These are phyloP conservation scores for Metschnikowia colocasiae DNA, from an alignment of 805 yeast species.

Conservation along the genomic window DNA sequence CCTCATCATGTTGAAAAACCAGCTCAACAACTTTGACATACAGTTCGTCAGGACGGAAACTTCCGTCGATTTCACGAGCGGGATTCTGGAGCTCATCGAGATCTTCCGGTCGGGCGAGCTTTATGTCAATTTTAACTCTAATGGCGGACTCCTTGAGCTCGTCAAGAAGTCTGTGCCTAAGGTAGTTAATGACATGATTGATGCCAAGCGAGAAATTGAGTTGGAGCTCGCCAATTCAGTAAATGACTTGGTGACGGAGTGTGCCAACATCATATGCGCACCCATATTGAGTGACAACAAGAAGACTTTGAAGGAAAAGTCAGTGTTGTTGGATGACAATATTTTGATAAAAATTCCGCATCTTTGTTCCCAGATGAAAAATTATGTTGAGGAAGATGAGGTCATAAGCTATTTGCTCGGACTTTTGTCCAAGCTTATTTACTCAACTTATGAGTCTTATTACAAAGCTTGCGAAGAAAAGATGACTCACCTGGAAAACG, in stretches of 20 bases:
- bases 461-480: conserved; percentile 32
- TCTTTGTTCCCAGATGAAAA: conserved; percentile 46
- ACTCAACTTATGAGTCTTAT: conserved; percentile 55
- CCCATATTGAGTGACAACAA: conserved; percentile 29
- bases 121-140: conserved; percentile 33
- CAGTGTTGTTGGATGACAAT: conserved; percentile 44
- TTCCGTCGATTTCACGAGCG: conserved; percentile 72
- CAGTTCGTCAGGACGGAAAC: conserved; percentile 70
- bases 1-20: conserved; percentile 64
- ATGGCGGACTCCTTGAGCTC: conserved; percentile 42
- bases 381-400: conserved; percentile 55
- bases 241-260: conserved; percentile 59
- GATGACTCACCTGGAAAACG: conserved; percentile 22
- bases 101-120: conserved; percentile 41
- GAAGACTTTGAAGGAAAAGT: conserved; percentile 25
- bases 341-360: conserved; percentile 56
- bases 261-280: conserved; percentile 41
- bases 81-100: conserved; percentile 49
- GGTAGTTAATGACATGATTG: conserved; percentile 77
- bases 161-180: conserved; percentile 72
- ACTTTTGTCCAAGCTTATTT: conserved; percentile 45
- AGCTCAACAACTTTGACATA: conserved; percentile 72
- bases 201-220: conserved; percentile 69
- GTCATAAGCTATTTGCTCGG: conserved; percentile 32
- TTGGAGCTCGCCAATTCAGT: conserved; percentile 68